phyloP scores from a whole-genome alignment of 1,284 basidiomycete genomes.

The Phylloboletellus chloephorus region DNA sequence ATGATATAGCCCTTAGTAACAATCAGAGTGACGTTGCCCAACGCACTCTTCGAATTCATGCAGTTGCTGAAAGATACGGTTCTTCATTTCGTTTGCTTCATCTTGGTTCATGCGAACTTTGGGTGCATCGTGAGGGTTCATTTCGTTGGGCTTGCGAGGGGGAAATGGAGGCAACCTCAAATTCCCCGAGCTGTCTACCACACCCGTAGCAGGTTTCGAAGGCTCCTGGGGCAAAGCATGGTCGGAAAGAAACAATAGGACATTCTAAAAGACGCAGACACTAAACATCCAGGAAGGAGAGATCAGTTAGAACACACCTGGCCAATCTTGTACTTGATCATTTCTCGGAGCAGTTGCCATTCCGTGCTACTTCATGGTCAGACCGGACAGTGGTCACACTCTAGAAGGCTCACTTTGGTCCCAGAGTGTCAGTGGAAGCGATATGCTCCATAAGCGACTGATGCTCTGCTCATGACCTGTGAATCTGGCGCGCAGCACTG shows the following conservation, averaged over 20 bases:
- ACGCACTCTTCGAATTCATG: slow-evolving; percentile 75
- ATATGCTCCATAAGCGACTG: slow-evolving; percentile 61
- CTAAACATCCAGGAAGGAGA: background rate
- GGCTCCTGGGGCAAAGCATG: slow-evolving; percentile 27
- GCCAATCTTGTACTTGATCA: slow-evolving; percentile 65
- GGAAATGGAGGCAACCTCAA: slow-evolving; percentile 78
- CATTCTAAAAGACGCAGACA: slow-evolving; percentile 42
- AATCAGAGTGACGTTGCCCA: slow-evolving; percentile 3
- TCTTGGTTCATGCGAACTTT: slow-evolving; percentile 58
- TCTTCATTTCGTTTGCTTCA: slow-evolving; percentile 59
- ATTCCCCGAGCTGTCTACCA: slow-evolving; percentile 47
- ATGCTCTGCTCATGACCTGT: slow-evolving; percentile 42
- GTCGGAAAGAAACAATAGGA: slow-evolving; percentile 49
- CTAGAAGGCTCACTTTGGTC: slow-evolving; percentile 47
- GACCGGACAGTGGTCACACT: slow-evolving; percentile 5
- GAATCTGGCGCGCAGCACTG: slow-evolving; percentile 5
- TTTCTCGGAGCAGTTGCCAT: slow-evolving; percentile 68
- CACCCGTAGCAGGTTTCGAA: slow-evolving; percentile 17
- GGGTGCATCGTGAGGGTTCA: slow-evolving; percentile 49
- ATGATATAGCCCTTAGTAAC: slow-evolving; percentile 10
- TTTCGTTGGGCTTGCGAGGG: slow-evolving; percentile 46
- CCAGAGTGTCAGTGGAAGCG: slow-evolving; percentile 61
- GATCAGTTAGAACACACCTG: slow-evolving; percentile 40
- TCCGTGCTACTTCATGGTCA: slow-evolving; percentile 48
- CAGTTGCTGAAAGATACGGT: slow-evolving; percentile 57